Base-by-base conservation (phyloP, 2,329 filamentous ascomycete species). In the Akanthomyces muscarius region DNA sequence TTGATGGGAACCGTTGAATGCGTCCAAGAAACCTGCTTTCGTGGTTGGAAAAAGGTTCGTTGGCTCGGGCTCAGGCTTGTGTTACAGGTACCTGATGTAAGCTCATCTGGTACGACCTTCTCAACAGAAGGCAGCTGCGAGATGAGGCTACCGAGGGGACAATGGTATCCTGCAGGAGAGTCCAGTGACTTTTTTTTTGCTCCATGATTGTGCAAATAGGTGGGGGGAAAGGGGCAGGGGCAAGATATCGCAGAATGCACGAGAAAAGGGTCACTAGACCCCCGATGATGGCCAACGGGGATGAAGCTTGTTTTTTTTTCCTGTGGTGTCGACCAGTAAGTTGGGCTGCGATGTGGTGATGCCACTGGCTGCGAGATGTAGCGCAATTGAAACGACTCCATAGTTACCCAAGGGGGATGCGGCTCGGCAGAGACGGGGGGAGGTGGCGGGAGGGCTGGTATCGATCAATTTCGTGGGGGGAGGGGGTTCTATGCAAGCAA, bases 221-320 rank as follows among this genome's bases (percentile, higher is more conserved):
- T 33, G 33, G n/a, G 51, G 51, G 23, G 25, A 23, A 18, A 28
- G 21, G 33, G 13, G 33, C 11, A 33, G 51, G 47, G 47, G 47
- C 25, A 5, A 50, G 23, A 21, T 50, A 23, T 18, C 14, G 36
- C 42, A 5, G 52, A 55, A 55, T 42, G 52, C 52, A 55, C 52
- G 36, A 55, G 52, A 30, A 55, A 13, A n/a, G 28, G 52, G 52
- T 55, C 52, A 55, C 52, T 42, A 36, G 52, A 36, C 52, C 54
- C 21, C 54, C 21, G 18, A 41, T 16, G 3, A 25, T 33, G 42
- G 41, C 41, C 54, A 57, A 47, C 25, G 10, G 21, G 54, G 16
- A 45, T 36, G 54, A 47, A 10, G 21, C 25, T 42, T 41, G 33
- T 47, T 57, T 23, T 25, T 23, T 41, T 25, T 41, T 16, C 28